Evolutionary conservation across 768 basidiomycete genomes (phyloP).

Genomic region (Fomitopsis pulvina): DNA sequence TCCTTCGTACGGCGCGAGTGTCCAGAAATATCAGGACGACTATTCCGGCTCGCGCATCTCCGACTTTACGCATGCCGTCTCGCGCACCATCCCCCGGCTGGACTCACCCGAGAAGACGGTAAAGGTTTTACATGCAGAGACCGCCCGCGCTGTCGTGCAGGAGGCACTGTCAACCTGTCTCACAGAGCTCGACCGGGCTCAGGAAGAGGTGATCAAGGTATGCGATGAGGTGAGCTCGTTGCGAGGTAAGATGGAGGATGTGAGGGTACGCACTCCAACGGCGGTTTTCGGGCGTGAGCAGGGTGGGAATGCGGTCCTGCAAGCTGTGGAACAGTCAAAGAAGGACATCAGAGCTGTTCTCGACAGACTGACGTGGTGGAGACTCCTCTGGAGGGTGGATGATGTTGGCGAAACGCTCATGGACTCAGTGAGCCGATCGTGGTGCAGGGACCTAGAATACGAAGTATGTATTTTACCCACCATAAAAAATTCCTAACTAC

Average conservation of each 20-base stretch:
- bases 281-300: constrained; percentile 20
- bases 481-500: background rate
- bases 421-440: constrained; percentile 25
- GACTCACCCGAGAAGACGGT: constrained; percentile 1
- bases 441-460: constrained; percentile 30
- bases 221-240: constrained; percentile 9
- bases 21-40: constrained; percentile 62
- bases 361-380: constrained; percentile 32
- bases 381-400: constrained; percentile 33
- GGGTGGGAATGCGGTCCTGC: constrained; percentile 16
- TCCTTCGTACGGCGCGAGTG: constrained; percentile 38
- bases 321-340: constrained; percentile 23
- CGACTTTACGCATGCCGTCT: constrained; percentile 36
- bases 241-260: constrained; percentile 17
- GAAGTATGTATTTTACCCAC: constrained; percentile 12
- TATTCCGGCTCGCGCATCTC: constrained; percentile 55
- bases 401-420: constrained; percentile 31
- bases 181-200: constrained; percentile 7
- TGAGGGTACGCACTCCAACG: constrained; percentile 12
- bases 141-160: constrained; percentile 16
- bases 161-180: constrained; percentile 13
- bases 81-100: constrained; percentile 12
- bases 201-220: constrained; percentile 14
- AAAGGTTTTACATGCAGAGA: constrained; percentile 12
- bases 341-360: constrained; percentile 26